These are phyloP conservation scores for Acacia acuminata DNA, from an alignment of 306 rosid genomes.

Conservation along the genomic window DNA sequence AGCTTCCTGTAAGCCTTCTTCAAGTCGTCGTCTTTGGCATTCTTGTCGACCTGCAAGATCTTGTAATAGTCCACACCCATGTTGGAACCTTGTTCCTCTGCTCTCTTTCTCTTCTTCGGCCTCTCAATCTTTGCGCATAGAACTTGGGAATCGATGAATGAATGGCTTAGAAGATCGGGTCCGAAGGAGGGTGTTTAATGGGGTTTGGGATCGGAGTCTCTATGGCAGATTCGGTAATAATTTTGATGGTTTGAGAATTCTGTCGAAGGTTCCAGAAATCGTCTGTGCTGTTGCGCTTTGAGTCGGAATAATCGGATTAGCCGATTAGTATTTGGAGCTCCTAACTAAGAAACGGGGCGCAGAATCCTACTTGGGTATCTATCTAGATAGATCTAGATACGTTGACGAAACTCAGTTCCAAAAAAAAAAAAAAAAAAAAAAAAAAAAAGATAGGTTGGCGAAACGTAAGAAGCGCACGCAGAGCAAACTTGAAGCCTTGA, in stretches of 20 bases:
- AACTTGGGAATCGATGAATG: not conserved
- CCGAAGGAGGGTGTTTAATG: not conserved
- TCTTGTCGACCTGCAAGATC: conserved; percentile 63
- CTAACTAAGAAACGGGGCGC: not conserved
- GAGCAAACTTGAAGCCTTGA: no score
- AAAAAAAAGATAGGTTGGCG: not conserved
- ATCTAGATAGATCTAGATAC: no score
- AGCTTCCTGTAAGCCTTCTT: conserved; percentile 76
- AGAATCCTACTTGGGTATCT: not conserved
- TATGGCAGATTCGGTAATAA: not conserved
- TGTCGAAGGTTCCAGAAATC: conserved; percentile 51
- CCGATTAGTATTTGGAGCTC: not conserved
- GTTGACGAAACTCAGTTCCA: no score
- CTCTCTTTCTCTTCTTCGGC: conserved; percentile 43
- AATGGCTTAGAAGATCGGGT: not conserved
- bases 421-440: no score
- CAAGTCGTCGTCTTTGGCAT: conserved; percentile 66
- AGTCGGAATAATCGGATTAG: not conserved
- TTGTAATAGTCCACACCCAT: conserved; percentile 77
- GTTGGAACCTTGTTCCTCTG: conserved; percentile 10
- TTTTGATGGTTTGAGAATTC: conserved; percentile 29
- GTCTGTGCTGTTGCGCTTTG: no score
- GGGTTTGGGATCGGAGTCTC: not conserved
- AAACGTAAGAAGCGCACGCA: not conserved
- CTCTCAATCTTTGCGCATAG: not conserved